These are phyloP conservation scores for Podaxis sp. DNA, from an alignment of 768 basidiomycete species.

Conservation along the genomic window DNA sequence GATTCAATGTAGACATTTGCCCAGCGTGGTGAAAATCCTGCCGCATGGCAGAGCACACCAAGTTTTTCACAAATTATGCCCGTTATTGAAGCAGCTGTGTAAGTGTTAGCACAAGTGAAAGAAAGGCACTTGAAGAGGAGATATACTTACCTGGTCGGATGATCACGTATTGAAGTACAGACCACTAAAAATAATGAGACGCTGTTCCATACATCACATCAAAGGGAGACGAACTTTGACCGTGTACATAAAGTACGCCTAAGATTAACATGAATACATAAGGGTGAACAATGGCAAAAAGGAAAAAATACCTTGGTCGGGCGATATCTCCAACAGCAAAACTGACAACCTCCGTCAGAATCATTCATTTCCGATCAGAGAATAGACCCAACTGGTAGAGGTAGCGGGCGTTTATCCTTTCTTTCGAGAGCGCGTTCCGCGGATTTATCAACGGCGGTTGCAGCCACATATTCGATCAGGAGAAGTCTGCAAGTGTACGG, in stretches of 20 bases:
- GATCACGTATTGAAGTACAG: conserved; percentile 86
- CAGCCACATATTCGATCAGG: conserved; percentile 82
- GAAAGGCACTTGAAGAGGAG: neutral
- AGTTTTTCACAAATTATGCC: conserved; percentile 76
- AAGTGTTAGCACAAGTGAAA: no score
- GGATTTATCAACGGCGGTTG: conserved; percentile 58
- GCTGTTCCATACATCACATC: neutral
- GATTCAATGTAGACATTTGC: conserved; percentile 71
- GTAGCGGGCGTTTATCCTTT: conserved; percentile 76
- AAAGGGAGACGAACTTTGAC: conserved; percentile 56
- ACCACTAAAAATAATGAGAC: conserved; percentile 52
- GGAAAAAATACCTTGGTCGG: conserved; percentile 66
- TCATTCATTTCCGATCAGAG: neutral
- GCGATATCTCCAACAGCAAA: conserved; percentile 80
- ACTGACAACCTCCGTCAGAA: conserved; percentile 34
- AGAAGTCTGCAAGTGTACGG: conserved; percentile 48
- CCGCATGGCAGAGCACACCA: conserved; percentile 67
- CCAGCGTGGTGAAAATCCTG: conserved; percentile 54
- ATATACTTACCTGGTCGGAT: conserved; percentile 46
- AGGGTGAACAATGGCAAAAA: neutral
- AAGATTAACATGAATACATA: conserved; percentile 1
- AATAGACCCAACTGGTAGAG: conserved; percentile 50
- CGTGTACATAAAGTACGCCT: conserved; percentile 89
- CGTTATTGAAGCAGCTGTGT: conserved; percentile 58
- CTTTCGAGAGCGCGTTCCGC: conserved; percentile 67